Base-by-base conservation (phyloP, 768 basidiomycete species). In the Floccularia luteovirens region DNA sequence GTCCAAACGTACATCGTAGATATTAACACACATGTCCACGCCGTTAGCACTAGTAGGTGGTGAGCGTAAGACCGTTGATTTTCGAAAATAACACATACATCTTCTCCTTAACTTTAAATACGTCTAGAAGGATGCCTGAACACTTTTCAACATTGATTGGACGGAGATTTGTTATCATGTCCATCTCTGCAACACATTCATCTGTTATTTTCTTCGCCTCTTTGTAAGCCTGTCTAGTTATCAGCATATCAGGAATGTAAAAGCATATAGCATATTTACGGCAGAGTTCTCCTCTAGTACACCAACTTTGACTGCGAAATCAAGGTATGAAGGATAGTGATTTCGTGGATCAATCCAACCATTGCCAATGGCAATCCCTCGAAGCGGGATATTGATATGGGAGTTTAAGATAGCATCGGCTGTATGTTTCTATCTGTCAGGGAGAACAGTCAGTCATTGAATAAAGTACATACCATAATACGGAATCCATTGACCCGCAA, bases 401-500 rank as follows among this genome's bases (percentile, higher is more conserved):
- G 79, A 77, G 45, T 69, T 57, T 22, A 96, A 65, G 32, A 94
- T 67, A 13, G 79, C 85, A 47, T 91, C 75, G 52, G 90, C 92
- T 92, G 45, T 16, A 44, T 8, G 8, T n/a, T 19, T 8, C 10
- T 8, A 19, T 35, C 11, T 11, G 33, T 19, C 10, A 35, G 33
- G 19, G 33, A 8, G 8, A 10, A 10, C 17, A 17, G 8, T 17
- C 17, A 8, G 8, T 8, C 10, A 35, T 17, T 7, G 35, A 16
- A 39, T 37, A 17, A 35, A 10, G 32, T 1, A 55, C 65, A 47
- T 50, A 83, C 90, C 90, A 51, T 92, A 92, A 59, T 90, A 94
- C 3, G 96, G 96, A 51, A 99, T 94, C 67, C 86, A 98, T 64
- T 98, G 93, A 17, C 96, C 96, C 20, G 93, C 96, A 58, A 80